These are phyloP conservation scores for Starmerella potacharoeniae DNA, from an alignment of 805 yeast genomes.

Conservation along the genomic window DNA sequence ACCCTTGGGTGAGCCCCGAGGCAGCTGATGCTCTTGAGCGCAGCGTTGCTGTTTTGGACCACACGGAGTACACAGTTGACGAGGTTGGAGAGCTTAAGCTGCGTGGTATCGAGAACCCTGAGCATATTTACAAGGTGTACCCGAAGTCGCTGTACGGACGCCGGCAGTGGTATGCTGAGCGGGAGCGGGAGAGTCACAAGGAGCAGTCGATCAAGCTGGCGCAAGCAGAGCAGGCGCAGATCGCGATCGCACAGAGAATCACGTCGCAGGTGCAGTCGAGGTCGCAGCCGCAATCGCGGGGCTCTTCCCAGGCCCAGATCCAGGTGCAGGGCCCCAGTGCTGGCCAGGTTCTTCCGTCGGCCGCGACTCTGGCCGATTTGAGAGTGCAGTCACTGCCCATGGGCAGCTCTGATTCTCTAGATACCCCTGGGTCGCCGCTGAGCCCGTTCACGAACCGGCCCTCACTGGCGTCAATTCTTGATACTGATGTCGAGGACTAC, in stretches of 20 bases:
- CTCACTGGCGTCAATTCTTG: background rate
- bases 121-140: slow-evolving; percentile 65
- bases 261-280: background rate
- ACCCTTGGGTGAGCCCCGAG: slow-evolving; percentile 8
- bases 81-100: slow-evolving; percentile 77
- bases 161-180: slow-evolving; percentile 21
- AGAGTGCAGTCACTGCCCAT: background rate
- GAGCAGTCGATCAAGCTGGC: background rate
- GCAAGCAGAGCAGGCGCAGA: background rate
- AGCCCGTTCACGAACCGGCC: background rate
- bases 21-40: slow-evolving; percentile 21
- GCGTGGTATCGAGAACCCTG: slow-evolving; percentile 92
- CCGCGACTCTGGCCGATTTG: background rate
- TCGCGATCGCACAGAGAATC: background rate
- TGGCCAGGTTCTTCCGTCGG: background rate
- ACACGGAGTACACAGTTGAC: slow-evolving; percentile 55
- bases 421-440: background rate
- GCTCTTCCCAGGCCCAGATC: background rate
- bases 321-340: too few species aligned
- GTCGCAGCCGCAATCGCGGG: background rate
- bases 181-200: background rate
- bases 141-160: slow-evolving; percentile 57
- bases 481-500: background rate
- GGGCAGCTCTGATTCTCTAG: background rate
- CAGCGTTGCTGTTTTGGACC: slow-evolving; percentile 36